Evolutionary conservation across 768 basidiomycete species (phyloP).

Genomic region (Russula sp.): DNA sequence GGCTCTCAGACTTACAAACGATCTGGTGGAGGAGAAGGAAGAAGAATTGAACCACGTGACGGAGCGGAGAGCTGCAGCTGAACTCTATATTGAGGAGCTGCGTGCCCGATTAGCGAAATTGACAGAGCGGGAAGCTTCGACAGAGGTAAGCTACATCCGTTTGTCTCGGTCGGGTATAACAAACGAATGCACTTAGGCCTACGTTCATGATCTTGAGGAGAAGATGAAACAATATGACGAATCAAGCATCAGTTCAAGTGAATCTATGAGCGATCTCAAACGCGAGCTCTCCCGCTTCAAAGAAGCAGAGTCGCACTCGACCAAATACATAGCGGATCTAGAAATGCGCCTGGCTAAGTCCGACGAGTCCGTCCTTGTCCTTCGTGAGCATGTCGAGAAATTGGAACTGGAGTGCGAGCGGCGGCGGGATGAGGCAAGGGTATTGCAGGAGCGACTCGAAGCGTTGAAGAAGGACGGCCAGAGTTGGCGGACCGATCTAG

Average conservation of each 20-base stretch:
- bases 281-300: slow-evolving; percentile 75
- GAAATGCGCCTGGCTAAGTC: slow-evolving; percentile 74
- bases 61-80: slow-evolving; percentile 70
- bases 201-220: slow-evolving; percentile 89
- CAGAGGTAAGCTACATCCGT: slow-evolving; percentile 58
- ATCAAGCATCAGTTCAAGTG: slow-evolving; percentile 63
- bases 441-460: slow-evolving; percentile 67
- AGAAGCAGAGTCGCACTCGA: slow-evolving; percentile 65
- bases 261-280: slow-evolving; percentile 76
- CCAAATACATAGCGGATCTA: slow-evolving; percentile 79
- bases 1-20: slow-evolving; percentile 85
- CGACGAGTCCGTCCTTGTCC: slow-evolving; percentile 65
- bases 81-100: slow-evolving; percentile 85
- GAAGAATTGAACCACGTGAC: slow-evolving; percentile 61
- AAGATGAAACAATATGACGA: slow-evolving; percentile 86
- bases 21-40: slow-evolving; percentile 89
- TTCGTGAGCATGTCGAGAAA: slow-evolving; percentile 65
- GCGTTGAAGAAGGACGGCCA: slow-evolving; percentile 66
- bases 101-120: slow-evolving; percentile 73
- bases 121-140: slow-evolving; percentile 81
- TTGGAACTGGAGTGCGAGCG: slow-evolving; percentile 72
- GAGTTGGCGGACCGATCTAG: slow-evolving; percentile 79
- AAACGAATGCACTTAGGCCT: slow-evolving; percentile 51
- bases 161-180: slow-evolving; percentile 16
- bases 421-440: slow-evolving; percentile 64